Conservation (phyloP, 257 asterid genomes). For the Fraxinus anomala region DNA sequence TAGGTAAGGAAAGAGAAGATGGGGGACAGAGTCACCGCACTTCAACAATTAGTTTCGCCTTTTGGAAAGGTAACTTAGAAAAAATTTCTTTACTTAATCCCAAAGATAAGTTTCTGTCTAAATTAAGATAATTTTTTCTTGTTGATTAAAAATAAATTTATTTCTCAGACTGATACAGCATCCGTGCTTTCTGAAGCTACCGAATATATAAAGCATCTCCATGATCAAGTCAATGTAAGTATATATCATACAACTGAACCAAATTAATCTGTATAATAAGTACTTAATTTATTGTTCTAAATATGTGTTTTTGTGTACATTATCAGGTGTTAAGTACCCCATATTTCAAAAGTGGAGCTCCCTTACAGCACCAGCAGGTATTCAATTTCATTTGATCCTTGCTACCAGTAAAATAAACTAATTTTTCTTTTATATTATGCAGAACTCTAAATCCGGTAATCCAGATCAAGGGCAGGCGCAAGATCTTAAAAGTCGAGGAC, state of each 20-base stretch:
- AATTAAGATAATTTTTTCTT: not conserved
- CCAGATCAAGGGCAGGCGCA: constrained; percentile 49
- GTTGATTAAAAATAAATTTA: not conserved
- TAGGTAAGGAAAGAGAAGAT: constrained; percentile 91
- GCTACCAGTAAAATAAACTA: too few relatives aligned
- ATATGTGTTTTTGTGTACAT: not conserved
- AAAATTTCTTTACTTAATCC: constrained; percentile 34
- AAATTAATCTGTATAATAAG: not conserved
- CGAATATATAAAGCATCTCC: constrained; percentile 85
- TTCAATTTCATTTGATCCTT: not conserved
- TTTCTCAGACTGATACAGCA: constrained; percentile 88
- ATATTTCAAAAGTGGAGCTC: constrained; percentile 83
- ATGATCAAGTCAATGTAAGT: constrained; percentile 86
- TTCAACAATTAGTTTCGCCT: constrained; percentile 91
- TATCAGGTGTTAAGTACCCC: constrained; percentile 70
- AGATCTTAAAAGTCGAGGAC: constrained; percentile 85
- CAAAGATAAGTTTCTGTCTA: constrained; percentile 2
- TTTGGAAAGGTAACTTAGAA: constrained; percentile 74
- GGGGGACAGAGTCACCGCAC: constrained; percentile 95
- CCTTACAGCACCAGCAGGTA: constrained; percentile 71
- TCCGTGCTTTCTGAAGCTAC: constrained; percentile 91
- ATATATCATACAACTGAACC: not conserved
- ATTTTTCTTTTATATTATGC: constrained; percentile 9
- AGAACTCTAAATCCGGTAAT: constrained; percentile 61
- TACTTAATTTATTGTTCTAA: not conserved